Evolutionary conservation across 1,139 yeast genomes (phyloP), one percentile per base, ranked within the genome.

Genomic region (Protomyces macrosporus): DNA sequence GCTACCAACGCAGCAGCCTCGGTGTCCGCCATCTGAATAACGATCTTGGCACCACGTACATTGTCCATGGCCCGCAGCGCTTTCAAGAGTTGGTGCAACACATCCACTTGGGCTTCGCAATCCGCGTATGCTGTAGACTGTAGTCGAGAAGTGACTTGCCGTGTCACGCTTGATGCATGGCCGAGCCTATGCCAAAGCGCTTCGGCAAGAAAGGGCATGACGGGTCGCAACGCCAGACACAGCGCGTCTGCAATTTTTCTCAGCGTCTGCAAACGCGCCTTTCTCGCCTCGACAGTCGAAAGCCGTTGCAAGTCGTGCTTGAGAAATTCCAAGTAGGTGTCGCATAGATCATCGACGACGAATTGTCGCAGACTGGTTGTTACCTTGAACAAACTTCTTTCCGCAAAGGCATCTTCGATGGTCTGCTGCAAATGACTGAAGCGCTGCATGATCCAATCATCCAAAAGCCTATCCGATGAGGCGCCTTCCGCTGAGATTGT

Each of bases 291-390:
- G 79, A 90, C 96, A 39, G 83, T 84, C 53, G 95, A 82, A 72
- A 98, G 98, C 76, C 91, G 97, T 73, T 88, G 84, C 73, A 93
- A 90, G 76, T 91, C 83, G 67, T 85, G 83, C 81, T 93, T 93
- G 71, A 97, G 90, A 82, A 91, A 93, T 81, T 93, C 98, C 77
- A 93, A 91, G 81, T 90, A 93, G 65, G 93, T 96, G 75, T 93
- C 98, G 82, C 98, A 93, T 71, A 93, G 82, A 75, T 90, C 95
- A 74, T 88, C 85, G 66, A 86, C 80, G 98, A 98, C 93, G 83
- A 87, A 93, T 77, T 86, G 88, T 80, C 93, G 93, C 68, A 91
- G 84, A 62, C 88, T 85, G 74, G 83, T 84, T 53, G 98, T 90
- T 57, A 96, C 84, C 70, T 85, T 91, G 74, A 89, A 83, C 80